A percentile compares a stretch with the other conserved stretches of the same genome.
These are phyloP conservation scores for Pseudocercospora pini-densiflorae DNA, from an alignment of 2,329 filamentous ascomycete species.

Conservation along the genomic window DNA sequence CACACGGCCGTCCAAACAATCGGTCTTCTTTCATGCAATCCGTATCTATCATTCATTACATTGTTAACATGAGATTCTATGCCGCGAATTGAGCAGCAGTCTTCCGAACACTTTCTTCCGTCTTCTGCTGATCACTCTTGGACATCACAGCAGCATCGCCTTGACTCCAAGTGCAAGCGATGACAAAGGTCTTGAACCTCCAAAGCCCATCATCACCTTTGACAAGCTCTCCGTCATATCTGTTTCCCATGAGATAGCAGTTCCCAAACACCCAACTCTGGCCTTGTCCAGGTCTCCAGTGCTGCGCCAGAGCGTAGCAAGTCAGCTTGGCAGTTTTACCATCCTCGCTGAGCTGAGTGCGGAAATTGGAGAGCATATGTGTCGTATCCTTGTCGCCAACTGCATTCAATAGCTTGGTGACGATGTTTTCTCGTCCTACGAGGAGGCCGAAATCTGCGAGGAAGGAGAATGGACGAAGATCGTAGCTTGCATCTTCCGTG, in stretches of 20 bases:
- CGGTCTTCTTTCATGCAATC: no score
- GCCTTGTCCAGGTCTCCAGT: constrained; percentile 3
- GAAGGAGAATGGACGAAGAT: not conserved
- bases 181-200: not conserved
- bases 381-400: constrained; percentile 1
- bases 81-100: not conserved
- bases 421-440: not conserved
- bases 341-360: not conserved
- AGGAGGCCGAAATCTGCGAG: not conserved
- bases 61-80: no score
- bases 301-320: constrained; percentile 7
- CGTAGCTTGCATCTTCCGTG: not conserved
- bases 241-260: constrained; percentile 1
- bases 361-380: constrained; percentile 11
- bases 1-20: no score
- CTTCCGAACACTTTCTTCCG: not conserved
- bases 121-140: not conserved
- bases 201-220: not conserved
- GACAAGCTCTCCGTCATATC: constrained; percentile 3
- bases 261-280: not conserved
- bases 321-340: not conserved
- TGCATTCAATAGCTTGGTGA: not conserved
- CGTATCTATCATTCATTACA: no score
- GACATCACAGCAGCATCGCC: not conserved
- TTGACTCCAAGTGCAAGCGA: constrained; percentile 5